Evolutionary conservation across 805 yeast species (phyloP), one percentile per base, ranked within the genome.

Genomic region (Hyphopichia homilentoma): DNA sequence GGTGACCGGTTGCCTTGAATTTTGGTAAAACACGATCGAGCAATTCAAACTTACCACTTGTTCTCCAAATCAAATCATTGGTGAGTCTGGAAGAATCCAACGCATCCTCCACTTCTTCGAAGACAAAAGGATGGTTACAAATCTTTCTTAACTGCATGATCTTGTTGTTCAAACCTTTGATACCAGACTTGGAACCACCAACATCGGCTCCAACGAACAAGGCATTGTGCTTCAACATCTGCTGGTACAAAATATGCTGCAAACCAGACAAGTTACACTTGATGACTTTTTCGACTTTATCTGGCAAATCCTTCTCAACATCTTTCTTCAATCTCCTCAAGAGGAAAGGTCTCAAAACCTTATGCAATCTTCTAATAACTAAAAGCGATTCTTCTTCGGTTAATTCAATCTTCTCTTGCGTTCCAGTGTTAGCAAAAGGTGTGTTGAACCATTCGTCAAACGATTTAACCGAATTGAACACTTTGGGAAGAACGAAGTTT

Each of bases 371-470:
- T 65, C 93, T 69, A 49, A 84, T 84, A 34, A 84, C 78, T 68
- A 84, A 73, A 38, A 84, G 65, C 21, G 85, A 78, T 59, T 84
- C 95, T 80, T 84, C 95, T 73, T 84, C 95, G 0, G 87, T 79
- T 41, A 84, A 68, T 40, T 80, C 93, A 32, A 84, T 70, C 55
- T 81, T 81, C 47, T 84, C 94, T 54, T 82, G 90, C 11, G 79
- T 68, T 36, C 94, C 94, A 12, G 93, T 79, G 43, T 82, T 84
- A 4, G 89, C 90, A 61, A 84, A 84, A 5, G 94, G 94, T 0
- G 94, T 84, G 50, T 84, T 84, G 53, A 84, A 84, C 94, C 95
- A 84, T 52, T 84, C 94, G 51, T 84, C 93, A 51, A 84, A 84
- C 6, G 90, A 80, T 50, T 84, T 82, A 7, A 82, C 93, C 21